These are phyloP conservation scores for Venturiaceae sp. DNA, from an alignment of 2,329 filamentous ascomycete species.

Conservation along the genomic window DNA sequence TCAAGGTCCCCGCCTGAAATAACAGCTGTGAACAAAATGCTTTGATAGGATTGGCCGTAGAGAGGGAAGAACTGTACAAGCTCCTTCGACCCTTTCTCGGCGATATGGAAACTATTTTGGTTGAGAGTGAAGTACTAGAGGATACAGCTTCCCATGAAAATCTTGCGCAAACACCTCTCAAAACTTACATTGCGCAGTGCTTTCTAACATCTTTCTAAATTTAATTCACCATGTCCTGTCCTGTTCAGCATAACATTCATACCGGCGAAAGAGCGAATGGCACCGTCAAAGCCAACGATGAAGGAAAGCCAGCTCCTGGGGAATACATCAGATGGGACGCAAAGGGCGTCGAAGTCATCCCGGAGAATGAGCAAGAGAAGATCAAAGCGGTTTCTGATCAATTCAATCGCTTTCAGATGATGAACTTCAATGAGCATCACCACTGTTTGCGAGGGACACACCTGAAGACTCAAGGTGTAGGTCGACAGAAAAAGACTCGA, in stretches of 20 bases:
- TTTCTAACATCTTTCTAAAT: neutral
- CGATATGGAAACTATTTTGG: neutral
- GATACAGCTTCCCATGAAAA: no score
- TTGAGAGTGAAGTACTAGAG: neutral
- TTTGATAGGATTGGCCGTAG: neutral
- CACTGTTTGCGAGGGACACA: slow-evolving; percentile 32
- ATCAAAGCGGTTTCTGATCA: slow-evolving; percentile 26
- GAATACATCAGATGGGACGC: slow-evolving; percentile 20
- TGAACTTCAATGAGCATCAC: slow-evolving; percentile 18
- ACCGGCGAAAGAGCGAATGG: slow-evolving; percentile 13
- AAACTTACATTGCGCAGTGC: no score
- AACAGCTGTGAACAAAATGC: neutral
- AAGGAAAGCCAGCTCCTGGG: slow-evolving; percentile 11
- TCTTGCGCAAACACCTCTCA: no score
- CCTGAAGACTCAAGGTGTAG: slow-evolving; percentile 32
- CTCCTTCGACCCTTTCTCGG: neutral
- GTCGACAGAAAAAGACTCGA: no score
- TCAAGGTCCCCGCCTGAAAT: neutral
- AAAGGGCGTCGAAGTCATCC: slow-evolving; percentile 21
- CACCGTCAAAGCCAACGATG: slow-evolving; percentile 10
- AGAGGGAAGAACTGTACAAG: neutral
- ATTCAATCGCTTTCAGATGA: slow-evolving; percentile 28
- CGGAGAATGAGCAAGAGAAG: slow-evolving; percentile 22
- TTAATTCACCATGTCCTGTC: slow-evolving; percentile 10
- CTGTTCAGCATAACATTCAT: slow-evolving; percentile 11